These are phyloP conservation scores for Penicillium argentinense DNA, from an alignment of 495 filamentous ascomycete species.

Conservation along the genomic window DNA sequence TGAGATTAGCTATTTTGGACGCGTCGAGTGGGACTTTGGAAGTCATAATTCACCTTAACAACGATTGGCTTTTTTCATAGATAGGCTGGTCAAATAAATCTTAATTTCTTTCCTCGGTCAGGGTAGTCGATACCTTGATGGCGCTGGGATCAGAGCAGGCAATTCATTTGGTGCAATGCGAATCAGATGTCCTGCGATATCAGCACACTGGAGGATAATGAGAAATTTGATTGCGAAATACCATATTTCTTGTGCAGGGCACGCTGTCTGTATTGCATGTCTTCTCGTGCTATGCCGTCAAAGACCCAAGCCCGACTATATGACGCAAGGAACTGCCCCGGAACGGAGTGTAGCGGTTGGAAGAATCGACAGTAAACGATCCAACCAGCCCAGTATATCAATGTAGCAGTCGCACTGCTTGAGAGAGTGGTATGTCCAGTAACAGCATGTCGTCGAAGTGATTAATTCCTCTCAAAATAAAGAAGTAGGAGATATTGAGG, in stretches of 20 bases:
- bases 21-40: no score
- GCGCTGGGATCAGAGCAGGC: slow-evolving; percentile 24
- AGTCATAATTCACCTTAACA: slow-evolving; percentile 10
- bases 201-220: neutral
- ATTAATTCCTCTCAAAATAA: no score
- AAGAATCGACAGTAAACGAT: slow-evolving; percentile 16
- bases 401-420: slow-evolving; percentile 6
- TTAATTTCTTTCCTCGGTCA: no score
- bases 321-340: slow-evolving; percentile 15
- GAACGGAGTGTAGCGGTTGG: slow-evolving; percentile 16
- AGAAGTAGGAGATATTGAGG: no score
- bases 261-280: slow-evolving; percentile 13
- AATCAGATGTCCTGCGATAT: slow-evolving; percentile 20
- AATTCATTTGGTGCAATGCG: slow-evolving; percentile 34
- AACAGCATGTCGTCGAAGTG: no score
- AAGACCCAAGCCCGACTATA: slow-evolving; percentile 16
- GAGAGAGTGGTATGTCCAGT: no score
- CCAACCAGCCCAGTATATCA: slow-evolving; percentile 22
- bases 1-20: no score
- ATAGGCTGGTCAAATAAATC: no score
- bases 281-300: slow-evolving; percentile 6
- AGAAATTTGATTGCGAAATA: slow-evolving; percentile 5
- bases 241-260: slow-evolving; percentile 21
- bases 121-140: slow-evolving; percentile 13
- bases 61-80: slow-evolving; percentile 26